phyloP scores from a whole-genome alignment of 2,329 filamentous ascomycete genomes.

The Drechslerella dactyloides region DNA sequence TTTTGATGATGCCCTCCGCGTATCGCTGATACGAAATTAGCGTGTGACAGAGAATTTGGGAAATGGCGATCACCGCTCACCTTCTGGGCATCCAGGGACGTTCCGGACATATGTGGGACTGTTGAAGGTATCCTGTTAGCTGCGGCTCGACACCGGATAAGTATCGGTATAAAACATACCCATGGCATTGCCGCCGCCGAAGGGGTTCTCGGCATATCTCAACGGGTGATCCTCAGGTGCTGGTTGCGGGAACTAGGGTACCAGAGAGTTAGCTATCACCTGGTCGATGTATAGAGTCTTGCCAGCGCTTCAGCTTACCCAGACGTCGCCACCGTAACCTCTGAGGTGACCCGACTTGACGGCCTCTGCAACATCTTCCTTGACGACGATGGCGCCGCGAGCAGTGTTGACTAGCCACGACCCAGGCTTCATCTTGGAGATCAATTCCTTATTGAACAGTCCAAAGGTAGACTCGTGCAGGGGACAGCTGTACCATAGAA shows the following conservation, averaged over 20 bases:
- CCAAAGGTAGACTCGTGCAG: slow-evolving; percentile 97
- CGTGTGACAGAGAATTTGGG: not conserved
- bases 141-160: not conserved
- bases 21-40: slow-evolving; percentile 65
- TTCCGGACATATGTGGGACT: slow-evolving; percentile 97
- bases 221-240: slow-evolving; percentile 91
- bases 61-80: not conserved
- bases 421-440: slow-evolving; percentile 98
- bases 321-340: slow-evolving; percentile 69
- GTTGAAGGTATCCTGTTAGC: slow-evolving; percentile 9
- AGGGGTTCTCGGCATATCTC: slow-evolving; percentile 90
- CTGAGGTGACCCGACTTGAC: slow-evolving; percentile 89
- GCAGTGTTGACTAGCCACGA: slow-evolving; percentile 99
- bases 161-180: slow-evolving; percentile 20
- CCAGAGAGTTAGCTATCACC: not conserved
- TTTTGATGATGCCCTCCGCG: slow-evolving; percentile 83
- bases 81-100: slow-evolving; percentile 95
- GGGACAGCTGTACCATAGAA: slow-evolving; percentile 68
- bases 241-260: slow-evolving; percentile 87
- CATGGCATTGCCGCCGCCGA: slow-evolving; percentile 97
- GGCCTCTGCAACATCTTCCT: slow-evolving; percentile 95
- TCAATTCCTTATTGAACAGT: slow-evolving; percentile 97
- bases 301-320: slow-evolving; percentile 31
- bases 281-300: not conserved
- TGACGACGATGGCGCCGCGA: slow-evolving; percentile 97